phyloP scores from a whole-genome alignment of 1,284 basidiomycete genomes.

The Cerioporus squamosus region DNA sequence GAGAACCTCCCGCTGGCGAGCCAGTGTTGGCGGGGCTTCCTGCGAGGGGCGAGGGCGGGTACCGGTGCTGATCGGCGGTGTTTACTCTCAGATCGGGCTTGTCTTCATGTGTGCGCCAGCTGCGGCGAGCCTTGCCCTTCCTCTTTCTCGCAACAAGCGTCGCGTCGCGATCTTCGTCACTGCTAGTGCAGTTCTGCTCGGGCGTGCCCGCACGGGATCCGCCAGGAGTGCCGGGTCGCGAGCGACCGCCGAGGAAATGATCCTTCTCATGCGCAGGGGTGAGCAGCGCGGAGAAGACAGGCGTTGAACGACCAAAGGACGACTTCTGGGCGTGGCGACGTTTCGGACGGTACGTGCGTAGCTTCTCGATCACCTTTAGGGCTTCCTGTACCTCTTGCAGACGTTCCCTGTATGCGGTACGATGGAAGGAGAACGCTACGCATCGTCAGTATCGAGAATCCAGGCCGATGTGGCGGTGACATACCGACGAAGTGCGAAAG shows the following conservation, averaged over 20 bases:
- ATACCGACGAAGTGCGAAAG: slow-evolving; percentile 64
- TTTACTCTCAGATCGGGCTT: slow-evolving; percentile 16
- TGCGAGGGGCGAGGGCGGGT: slow-evolving; percentile 19
- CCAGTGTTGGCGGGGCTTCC: slow-evolving; percentile 23
- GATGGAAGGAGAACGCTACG: slow-evolving; percentile 73
- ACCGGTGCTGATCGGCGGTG: slow-evolving; percentile 16
- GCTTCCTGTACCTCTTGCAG: slow-evolving; percentile 59
- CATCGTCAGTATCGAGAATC: not conserved
- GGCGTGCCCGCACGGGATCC: slow-evolving; percentile 24
- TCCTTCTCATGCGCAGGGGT: slow-evolving; percentile 38
- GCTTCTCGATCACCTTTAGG: slow-evolving; percentile 67
- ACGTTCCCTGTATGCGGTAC: slow-evolving; percentile 76
- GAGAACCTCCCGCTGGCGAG: slow-evolving; percentile 10
- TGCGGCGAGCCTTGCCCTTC: slow-evolving; percentile 29
- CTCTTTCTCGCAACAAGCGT: slow-evolving; percentile 25
- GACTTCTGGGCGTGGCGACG: slow-evolving; percentile 24
- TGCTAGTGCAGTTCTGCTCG: slow-evolving; percentile 26
- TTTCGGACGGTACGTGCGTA: slow-evolving; percentile 75
- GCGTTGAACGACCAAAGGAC: slow-evolving; percentile 32
- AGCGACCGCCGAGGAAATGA: slow-evolving; percentile 16
- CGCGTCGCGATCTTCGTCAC: slow-evolving; percentile 28
- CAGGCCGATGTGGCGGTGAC: not conserved
- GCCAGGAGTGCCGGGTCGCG: slow-evolving; percentile 16
- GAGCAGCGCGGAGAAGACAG: slow-evolving; percentile 32
- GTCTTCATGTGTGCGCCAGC: slow-evolving; percentile 11